phyloP scores from a whole-genome alignment of 164 flowering plant species.

The Annona squamosa region DNA sequence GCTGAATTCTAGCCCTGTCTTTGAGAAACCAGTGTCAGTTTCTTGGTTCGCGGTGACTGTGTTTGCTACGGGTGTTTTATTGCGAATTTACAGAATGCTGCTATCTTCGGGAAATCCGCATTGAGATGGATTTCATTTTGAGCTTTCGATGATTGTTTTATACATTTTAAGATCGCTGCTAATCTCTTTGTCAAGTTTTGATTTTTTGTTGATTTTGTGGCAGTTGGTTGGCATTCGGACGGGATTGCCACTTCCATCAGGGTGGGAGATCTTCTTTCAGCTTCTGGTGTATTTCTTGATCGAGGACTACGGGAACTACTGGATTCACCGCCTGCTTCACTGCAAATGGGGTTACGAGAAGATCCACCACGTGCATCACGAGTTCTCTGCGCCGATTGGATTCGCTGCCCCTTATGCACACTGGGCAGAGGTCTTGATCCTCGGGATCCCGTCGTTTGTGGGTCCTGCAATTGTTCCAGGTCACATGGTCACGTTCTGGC shows the following conservation, averaged over 20 bases:
- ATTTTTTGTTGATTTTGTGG: conserved; percentile 11
- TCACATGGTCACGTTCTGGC: conserved; percentile 85
- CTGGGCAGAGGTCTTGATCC: conserved; percentile 82
- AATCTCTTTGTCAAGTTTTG: neutral
- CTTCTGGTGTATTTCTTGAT: conserved; percentile 61
- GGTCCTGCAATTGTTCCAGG: conserved; percentile 87
- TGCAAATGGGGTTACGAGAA: conserved; percentile 83
- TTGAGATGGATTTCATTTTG: neutral
- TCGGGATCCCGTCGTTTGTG: conserved; percentile 75
- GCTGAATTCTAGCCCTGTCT: neutral
- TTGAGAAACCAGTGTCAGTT: too few relatives aligned
- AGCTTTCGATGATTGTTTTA: neutral
- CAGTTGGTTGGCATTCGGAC: conserved; percentile 69
- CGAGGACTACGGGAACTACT: conserved; percentile 78
- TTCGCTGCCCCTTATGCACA: conserved; percentile 88
- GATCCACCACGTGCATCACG: conserved; percentile 80
- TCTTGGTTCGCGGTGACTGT: too few relatives aligned
- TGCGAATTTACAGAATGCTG: too few relatives aligned
- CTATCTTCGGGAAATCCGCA: too few relatives aligned
- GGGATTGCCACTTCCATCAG: conserved; percentile 76
- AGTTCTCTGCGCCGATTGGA: conserved; percentile 76
- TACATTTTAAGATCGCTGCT: neutral
- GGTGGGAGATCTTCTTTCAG: conserved; percentile 60
- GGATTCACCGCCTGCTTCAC: conserved; percentile 78
- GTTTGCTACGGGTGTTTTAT: neutral